Base-by-base conservation (phyloP, 225 moss, liverwort and hornwort species). In the Asterella californica region DNA sequence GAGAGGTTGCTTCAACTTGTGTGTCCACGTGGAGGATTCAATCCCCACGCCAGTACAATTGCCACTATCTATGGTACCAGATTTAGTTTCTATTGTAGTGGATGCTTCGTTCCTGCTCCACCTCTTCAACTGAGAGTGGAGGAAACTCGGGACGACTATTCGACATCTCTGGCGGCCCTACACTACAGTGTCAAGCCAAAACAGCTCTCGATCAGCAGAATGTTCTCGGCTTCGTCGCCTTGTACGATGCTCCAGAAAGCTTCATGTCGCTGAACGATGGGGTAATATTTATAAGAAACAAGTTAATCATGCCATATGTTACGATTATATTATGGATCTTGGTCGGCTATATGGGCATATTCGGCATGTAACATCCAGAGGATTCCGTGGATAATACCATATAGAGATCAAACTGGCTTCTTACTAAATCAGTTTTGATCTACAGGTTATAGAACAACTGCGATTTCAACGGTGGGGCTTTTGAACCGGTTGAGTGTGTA, bases 41-140 rank as follows among this genome's bases (percentile, higher is more conserved):
- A 10, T 30, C 32, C 0, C 52, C 34, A 59, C 36, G 75, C 75
- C 75, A 59, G 0, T 25, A 2, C 24, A 38, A 25, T 33, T 59
- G 57, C 75, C 75, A 24, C 59, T 37, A 29, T 57, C 57, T 22
- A 34, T 54, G 32, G 22, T 15, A 9, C 24, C 9, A 36, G 59
- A 76, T 76, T 76, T 76, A 57, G 37, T 21, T 60, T 34, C 59
- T 38, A 32, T 69, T 38, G 54, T 34, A 33, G 34, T 59, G n/a
- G 75, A 54, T 55, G 55, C 53, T 36, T 37, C 36, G 33, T 59
- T 10, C 9, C 57, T 76, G 36, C 75, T 59, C 57, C 34, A 36
- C 59, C 59, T 12, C 11, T 59, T 57, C 75, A 76, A 38, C 37
- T 33, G 75, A 76, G 18, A 14, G 57, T 38, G 75, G 54, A 76